Base-by-base conservation (phyloP, 2,329 filamentous ascomycete genomes). In the Ambrosiella xylebori region DNA sequence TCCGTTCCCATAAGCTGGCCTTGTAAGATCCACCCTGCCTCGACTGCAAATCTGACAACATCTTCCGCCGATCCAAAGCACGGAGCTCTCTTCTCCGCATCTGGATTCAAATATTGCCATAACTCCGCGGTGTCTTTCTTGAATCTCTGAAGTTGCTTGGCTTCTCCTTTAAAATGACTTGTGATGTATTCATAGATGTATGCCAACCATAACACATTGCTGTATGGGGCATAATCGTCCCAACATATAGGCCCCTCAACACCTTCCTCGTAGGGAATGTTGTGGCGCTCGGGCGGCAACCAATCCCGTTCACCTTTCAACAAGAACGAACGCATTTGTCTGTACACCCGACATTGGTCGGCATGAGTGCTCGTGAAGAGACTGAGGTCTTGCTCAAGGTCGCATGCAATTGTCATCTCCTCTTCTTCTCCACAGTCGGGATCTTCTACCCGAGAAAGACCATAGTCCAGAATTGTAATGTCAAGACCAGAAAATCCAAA, bases 381-480 rank as follows among this genome's bases (percentile, higher is more conserved):
- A 57, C 71, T 68, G 17, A 82, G 72, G 58, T 84, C 81, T 47
- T 73, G 72, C 63, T 84, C 81, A 8, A 84, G 70, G 62, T 84
- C 78, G 62, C 76, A 78, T 1, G 76, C 78, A 6, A 80, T 71
- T 0, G 72, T 70, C 1, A 69, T 66, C 35, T 69, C 67, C 7
- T 64, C 65, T 8, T 64, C 64, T 36, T 71, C 66, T 15, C 71
- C 67, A 2, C 65, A 57, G 1, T 65, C 66, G 4, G 71, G 61
- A 55, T 77, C 70, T 37, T 74, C 74, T 2, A 79, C 80, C 15
- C 81, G 74, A 1, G 81, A 84, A 12, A 84, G 71, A 0, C 80
- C 81, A 61, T 84, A 84, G 66, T 84, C 81, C 4, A 84, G 70
- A 45, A 84, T 79, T 0, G 81, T 84, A 52, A 84, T 77, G 58